Base-by-base conservation (phyloP, 2,329 filamentous ascomycete genomes). In the Fusarium pseudocircinatum region DNA sequence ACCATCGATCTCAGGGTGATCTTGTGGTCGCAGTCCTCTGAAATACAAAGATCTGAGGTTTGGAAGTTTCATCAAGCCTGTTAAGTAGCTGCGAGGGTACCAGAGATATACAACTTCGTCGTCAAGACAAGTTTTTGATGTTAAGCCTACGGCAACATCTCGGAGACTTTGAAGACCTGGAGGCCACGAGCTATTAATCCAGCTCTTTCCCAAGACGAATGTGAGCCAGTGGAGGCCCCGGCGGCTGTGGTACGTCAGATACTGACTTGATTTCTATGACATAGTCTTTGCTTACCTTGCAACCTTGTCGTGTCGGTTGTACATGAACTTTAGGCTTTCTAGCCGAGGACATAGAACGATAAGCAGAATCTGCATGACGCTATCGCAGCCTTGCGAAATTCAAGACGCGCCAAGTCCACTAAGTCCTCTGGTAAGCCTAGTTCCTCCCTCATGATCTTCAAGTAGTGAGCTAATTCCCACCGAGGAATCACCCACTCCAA, bases 211-310 rank as follows among this genome's bases (percentile, higher is more conserved):
- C 10, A 49, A 2, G 2, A 16, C 46, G 4, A 32, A n/a, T 6
- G 22, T 32, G 7, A 49, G 46, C 14, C 14, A 49, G 14, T 49
- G 46, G 4, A 49, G 28, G 9, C 14, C 4, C 4, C 14, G 46
- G 7, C 46, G 28, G 9, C 46, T 49, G 28, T 16, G 28, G 6
- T 6, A n/a, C 16, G 7, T 49, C 2, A 32, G 26, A 11, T 22
- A 4, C 10, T 10, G 9, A n/a, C 28, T 5, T 14, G 4, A 16
- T 11, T 16, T n/a, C 4, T 5, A 6, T n/a, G 10, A 12, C 13
- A 16, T 0, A 30, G 22, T 16, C 20, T n/a, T 32, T 49, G 9
- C 28, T 32, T n/a, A 32, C 46, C 46, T 49, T 12, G 4, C 14
- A n/a, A 49, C 28, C 46, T 49, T 30, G 28, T 49, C 20, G 20